phyloP scores from a whole-genome alignment of 768 basidiomycete species.

The Hemileccinum rubropunctum region DNA sequence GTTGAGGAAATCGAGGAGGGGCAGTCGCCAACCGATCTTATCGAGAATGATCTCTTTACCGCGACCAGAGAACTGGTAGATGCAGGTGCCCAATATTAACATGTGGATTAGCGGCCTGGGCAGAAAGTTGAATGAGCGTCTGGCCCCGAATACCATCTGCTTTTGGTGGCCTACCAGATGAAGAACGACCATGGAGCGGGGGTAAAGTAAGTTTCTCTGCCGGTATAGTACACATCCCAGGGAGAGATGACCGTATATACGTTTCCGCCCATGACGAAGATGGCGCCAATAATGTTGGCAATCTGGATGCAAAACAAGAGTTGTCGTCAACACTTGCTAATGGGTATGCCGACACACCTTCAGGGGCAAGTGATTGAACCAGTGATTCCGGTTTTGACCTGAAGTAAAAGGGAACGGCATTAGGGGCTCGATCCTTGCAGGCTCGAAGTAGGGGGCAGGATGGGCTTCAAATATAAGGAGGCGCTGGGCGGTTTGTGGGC shows the following conservation, averaged over 20 bases:
- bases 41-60: slow-evolving; percentile 61
- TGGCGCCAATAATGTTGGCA: slow-evolving; percentile 53
- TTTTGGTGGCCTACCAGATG: slow-evolving; percentile 45
- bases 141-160: not conserved
- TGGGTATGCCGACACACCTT: slow-evolving; percentile 40
- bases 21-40: slow-evolving; percentile 64
- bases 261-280: slow-evolving; percentile 58
- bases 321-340: slow-evolving; percentile 2
- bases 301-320: slow-evolving; percentile 30
- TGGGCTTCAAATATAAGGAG: slow-evolving; percentile 13
- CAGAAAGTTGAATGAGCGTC: not conserved
- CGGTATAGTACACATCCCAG: slow-evolving; percentile 42
- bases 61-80: slow-evolving; percentile 55
- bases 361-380: slow-evolving; percentile 51
- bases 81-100: slow-evolving; percentile 60
- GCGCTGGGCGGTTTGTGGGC: slow-evolving; percentile 10
- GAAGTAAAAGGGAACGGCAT: slow-evolving; percentile 27
- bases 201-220: slow-evolving; percentile 66
- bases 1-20: slow-evolving; percentile 61
- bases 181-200: slow-evolving; percentile 62
- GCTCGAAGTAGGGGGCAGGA: slow-evolving; percentile 7
- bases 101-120: slow-evolving; percentile 60
- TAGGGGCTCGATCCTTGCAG: not conserved
- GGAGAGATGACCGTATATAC: slow-evolving; percentile 60
- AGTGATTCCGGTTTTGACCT: slow-evolving; percentile 27